These are phyloP conservation scores for Fraxinus albicans DNA, from an alignment of 305 asterid genomes.

Conservation along the genomic window DNA sequence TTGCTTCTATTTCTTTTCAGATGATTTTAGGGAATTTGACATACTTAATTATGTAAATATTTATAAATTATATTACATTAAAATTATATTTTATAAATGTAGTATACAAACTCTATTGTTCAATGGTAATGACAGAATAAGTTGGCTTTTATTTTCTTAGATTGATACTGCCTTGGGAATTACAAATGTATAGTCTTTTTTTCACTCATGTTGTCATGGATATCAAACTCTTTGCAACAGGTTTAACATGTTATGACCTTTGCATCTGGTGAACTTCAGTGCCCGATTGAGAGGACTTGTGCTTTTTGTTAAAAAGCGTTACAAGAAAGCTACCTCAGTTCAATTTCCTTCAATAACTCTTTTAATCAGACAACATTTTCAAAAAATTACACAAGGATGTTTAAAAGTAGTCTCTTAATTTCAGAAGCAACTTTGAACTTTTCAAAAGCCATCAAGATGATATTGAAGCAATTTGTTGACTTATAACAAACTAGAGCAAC, in stretches of 20 bases:
- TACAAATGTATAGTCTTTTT: background rate
- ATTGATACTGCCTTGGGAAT: background rate
- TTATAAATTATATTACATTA: background rate
- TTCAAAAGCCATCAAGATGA: background rate
- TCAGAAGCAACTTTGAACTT: background rate
- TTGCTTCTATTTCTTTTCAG: background rate
- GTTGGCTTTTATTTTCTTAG: background rate
- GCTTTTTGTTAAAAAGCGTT: background rate
- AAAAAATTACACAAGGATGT: background rate
- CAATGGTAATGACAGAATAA: background rate
- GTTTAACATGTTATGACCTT: background rate
- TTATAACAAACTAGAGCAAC: background rate
- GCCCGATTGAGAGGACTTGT: background rate
- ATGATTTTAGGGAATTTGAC: background rate
- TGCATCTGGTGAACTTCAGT: background rate
- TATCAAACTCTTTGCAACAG: background rate
- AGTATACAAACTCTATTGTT: background rate
- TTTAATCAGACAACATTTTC: background rate
- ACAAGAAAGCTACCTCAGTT: background rate
- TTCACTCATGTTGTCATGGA: background rate
- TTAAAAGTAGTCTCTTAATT: background rate
- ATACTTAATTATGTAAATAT: background rate
- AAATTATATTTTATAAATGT: background rate
- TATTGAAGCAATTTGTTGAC: background rate
- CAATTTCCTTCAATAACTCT: background rate